phyloP scores from a whole-genome alignment of 768 basidiomycete genomes.

The Podaxis sp. region DNA sequence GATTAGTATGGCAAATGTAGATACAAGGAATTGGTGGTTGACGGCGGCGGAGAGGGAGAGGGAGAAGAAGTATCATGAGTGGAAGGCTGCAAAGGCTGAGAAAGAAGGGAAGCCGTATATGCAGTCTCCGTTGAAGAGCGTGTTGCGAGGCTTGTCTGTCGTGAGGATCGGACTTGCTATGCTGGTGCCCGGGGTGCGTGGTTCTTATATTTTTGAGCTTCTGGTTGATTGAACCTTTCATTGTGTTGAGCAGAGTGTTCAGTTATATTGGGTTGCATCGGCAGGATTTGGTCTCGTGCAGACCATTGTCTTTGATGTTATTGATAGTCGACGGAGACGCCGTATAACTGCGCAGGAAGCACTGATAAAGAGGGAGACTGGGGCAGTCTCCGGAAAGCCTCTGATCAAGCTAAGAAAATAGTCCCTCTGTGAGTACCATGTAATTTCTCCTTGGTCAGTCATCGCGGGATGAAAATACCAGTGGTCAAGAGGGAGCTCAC shows the following conservation, averaged over 20 bases:
- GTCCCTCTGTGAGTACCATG: slow-evolving; percentile 21
- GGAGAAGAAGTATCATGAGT: slow-evolving; percentile 26
- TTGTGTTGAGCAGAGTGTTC: slow-evolving; percentile 45
- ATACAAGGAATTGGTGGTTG: slow-evolving; percentile 72
- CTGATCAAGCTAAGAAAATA: not conserved
- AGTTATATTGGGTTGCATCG: slow-evolving; percentile 76
- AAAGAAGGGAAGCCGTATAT: slow-evolving; percentile 39
- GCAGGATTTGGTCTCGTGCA: slow-evolving; percentile 71
- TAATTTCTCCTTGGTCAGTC: not conserved
- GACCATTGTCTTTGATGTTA: slow-evolving; percentile 69
- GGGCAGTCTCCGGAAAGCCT: slow-evolving; percentile 5
- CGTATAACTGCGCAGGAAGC: slow-evolving; percentile 14
- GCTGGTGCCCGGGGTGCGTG: slow-evolving; percentile 66
- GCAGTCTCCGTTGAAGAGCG: slow-evolving; percentile 47
- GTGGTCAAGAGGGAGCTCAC: slow-evolving; percentile 70
- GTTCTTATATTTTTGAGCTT: slow-evolving; percentile 2
- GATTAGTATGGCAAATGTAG: slow-evolving; percentile 75
- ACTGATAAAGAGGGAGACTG: not conserved
- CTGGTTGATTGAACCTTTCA: not conserved
- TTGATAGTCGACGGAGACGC: slow-evolving; percentile 40
- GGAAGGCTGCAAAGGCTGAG: slow-evolving; percentile 25
- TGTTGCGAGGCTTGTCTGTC: slow-evolving; percentile 54
- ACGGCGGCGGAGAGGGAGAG: slow-evolving; percentile 52
- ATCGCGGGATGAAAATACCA: slow-evolving; percentile 61
- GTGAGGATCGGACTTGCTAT: slow-evolving; percentile 64